Evolutionary conservation across 805 yeast genomes (phyloP).

Genomic region (Candida ficus): DNA sequence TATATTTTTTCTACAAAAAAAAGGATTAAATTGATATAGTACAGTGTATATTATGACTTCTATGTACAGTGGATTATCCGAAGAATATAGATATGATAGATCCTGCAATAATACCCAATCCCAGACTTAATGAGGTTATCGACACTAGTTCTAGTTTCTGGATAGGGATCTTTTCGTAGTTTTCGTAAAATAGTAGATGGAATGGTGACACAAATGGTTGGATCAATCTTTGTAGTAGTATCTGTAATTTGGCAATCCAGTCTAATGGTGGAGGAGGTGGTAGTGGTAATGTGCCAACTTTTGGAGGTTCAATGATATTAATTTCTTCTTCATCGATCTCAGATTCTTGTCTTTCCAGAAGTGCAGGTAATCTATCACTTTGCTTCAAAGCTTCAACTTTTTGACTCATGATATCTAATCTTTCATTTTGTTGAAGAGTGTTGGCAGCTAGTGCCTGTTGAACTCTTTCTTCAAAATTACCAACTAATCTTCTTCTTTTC

Average conservation of each 20-base stretch:
- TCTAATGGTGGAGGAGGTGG: constrained; percentile 2
- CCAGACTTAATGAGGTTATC: constrained; percentile 4
- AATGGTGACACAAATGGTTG: constrained; percentile 13
- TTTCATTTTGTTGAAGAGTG: constrained; percentile 24
- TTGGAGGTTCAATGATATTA: constrained; percentile 16
- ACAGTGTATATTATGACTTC: not conserved
- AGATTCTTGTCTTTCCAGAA: constrained; percentile 15
- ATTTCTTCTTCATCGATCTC: constrained; percentile 18
- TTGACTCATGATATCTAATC: constrained; percentile 24
- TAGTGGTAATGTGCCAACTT: constrained; percentile 12
- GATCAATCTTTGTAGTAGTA: not conserved
- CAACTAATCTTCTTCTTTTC: constrained; percentile 78
- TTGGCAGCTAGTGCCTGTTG: constrained; percentile 43
- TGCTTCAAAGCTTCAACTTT: constrained; percentile 21
- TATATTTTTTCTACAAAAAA: too few relatives aligned
- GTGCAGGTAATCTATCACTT: constrained; percentile 14
- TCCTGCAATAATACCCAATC: constrained; percentile 10
- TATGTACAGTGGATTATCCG: not conserved
- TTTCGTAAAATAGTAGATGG: constrained; percentile 8
- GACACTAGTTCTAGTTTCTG: constrained; percentile 4
- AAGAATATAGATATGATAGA: constrained; percentile 2
- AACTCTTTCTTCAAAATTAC: constrained; percentile 79
- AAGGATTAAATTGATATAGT: too few relatives aligned
- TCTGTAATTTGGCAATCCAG: not conserved
- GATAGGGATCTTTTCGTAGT: not conserved